These are phyloP conservation scores for Claviceps spartinae DNA, from an alignment of 2,329 filamentous ascomycete genomes.

Conservation along the genomic window DNA sequence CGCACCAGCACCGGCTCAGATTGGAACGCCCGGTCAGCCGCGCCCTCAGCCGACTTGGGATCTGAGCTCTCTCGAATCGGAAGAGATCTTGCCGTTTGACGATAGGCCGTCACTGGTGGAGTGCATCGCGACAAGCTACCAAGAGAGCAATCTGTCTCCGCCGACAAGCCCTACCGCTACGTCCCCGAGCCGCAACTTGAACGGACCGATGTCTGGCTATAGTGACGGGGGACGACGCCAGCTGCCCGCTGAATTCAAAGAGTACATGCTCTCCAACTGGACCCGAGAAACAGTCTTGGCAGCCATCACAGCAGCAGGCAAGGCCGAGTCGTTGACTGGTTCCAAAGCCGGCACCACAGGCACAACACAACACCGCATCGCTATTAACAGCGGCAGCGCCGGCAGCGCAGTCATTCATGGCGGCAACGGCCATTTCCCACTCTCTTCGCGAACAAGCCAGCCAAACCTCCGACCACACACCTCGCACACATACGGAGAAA, in stretches of 20 bases:
- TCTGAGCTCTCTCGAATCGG: slow-evolving; percentile 41
- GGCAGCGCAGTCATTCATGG: slow-evolving; percentile 20
- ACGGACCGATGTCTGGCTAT: slow-evolving; percentile 45
- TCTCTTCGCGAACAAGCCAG: slow-evolving; percentile 36
- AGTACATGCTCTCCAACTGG: slow-evolving; percentile 72
- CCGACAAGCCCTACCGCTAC: slow-evolving; percentile 52
- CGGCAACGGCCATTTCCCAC: slow-evolving; percentile 24
- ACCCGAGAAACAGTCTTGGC: slow-evolving; percentile 60
- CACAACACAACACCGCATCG: slow-evolving; percentile 40
- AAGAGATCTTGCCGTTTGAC: slow-evolving; percentile 62
- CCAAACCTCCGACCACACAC: slow-evolving; percentile 37
- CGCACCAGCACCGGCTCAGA: slow-evolving; percentile 46
- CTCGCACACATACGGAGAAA: slow-evolving; percentile 23
- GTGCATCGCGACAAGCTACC: slow-evolving; percentile 59
- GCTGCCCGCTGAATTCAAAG: slow-evolving; percentile 52
- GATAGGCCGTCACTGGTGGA: slow-evolving; percentile 59
- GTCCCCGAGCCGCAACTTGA: slow-evolving; percentile 53
- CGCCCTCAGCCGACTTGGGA: slow-evolving; percentile 32
- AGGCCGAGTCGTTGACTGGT: slow-evolving; percentile 61
- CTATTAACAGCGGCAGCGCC: slow-evolving; percentile 29
- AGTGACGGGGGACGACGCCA: slow-evolving; percentile 32
- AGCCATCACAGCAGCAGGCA: slow-evolving; percentile 53
- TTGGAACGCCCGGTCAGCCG: slow-evolving; percentile 38
- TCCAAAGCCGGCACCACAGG: slow-evolving; percentile 52
- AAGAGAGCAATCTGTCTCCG: slow-evolving; percentile 46